Conservation (phyloP, 345 rosid species). For the Excoecaria agallocha region DNA sequence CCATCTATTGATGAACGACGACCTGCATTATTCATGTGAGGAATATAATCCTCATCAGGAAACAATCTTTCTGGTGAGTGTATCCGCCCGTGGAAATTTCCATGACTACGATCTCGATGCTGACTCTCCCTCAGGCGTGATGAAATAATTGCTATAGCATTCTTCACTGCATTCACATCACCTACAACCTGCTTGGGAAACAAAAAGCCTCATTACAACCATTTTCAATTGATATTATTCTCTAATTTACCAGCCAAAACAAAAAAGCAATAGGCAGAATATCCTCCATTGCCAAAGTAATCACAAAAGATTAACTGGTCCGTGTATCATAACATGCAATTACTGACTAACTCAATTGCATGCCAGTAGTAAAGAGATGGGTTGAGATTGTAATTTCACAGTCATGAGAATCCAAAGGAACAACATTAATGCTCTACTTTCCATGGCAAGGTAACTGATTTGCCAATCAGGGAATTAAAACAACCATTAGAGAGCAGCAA, state of each 20-base stretch:
- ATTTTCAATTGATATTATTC: neutral
- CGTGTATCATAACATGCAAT: neutral
- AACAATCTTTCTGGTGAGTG: slow-evolving; percentile 74
- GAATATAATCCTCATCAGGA: slow-evolving; percentile 74
- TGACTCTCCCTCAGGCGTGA: slow-evolving; percentile 95
- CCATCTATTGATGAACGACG: slow-evolving; percentile 62
- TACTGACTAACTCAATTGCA: neutral
- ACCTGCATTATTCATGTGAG: slow-evolving; percentile 45
- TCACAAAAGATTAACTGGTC: neutral
- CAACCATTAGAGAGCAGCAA: slow-evolving; percentile 1
- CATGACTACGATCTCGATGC: slow-evolving; percentile 79
- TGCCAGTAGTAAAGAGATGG: neutral
- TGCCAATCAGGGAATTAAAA: neutral
- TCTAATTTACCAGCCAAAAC: neutral
- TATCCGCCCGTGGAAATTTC: slow-evolving; percentile 56
- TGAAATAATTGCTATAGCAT: slow-evolving; percentile 70
- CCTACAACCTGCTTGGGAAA: slow-evolving; percentile 70
- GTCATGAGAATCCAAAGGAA: neutral
- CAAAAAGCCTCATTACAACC: neutral
- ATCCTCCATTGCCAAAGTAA: slow-evolving; percentile 9
- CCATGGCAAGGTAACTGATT: neutral
- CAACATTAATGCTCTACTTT: neutral
- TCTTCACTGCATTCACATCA: slow-evolving; percentile 71
- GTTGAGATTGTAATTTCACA: neutral
- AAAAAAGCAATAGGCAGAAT: slow-evolving; percentile 3